Conservation (phyloP, 2,329 filamentous ascomycete species). For the Aspergillus ochraceoroseus region DNA sequence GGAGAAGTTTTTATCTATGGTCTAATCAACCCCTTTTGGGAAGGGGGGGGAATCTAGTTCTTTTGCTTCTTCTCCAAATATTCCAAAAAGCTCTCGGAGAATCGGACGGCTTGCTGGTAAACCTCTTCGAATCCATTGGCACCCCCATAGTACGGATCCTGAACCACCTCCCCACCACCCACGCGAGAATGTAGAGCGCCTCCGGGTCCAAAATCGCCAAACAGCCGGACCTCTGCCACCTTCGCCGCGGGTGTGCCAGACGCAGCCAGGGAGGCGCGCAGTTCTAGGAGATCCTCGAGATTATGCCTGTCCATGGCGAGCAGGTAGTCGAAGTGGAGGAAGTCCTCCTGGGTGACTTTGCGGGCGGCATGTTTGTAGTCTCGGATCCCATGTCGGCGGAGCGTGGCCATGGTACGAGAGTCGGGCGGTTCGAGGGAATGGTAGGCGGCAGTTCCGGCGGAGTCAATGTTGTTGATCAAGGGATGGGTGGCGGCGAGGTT, state of each 20-base stretch:
- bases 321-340: constrained; percentile 83
- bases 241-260: constrained; percentile 29
- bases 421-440: constrained; percentile 75
- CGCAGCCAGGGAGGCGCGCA: constrained; percentile 49
- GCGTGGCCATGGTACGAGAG: constrained; percentile 73
- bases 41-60: too few relatives aligned
- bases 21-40: too few relatives aligned
- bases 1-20: too few relatives aligned
- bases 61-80: constrained; percentile 43
- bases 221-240: constrained; percentile 64
- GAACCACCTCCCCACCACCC: constrained; percentile 61
- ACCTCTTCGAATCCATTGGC: constrained; percentile 73
- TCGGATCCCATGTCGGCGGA: constrained; percentile 67
- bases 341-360: constrained; percentile 67
- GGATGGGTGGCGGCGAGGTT: constrained; percentile 57
- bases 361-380: constrained; percentile 73
- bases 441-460: constrained; percentile 85
- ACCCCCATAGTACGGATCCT: constrained; percentile 92
- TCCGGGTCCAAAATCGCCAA: constrained; percentile 71
- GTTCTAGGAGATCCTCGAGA: constrained; percentile 62
- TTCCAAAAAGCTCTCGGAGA: constrained; percentile 70
- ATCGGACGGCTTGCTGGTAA: constrained; percentile 77
- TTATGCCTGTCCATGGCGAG: constrained; percentile 92
- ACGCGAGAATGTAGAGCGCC: constrained; percentile 38
- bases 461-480: constrained; percentile 68